Evolutionary conservation across 2,329 filamentous ascomycete genomes (phyloP), one percentile per base, ranked within the genome.

Genomic region (Alternaria arbusti): DNA sequence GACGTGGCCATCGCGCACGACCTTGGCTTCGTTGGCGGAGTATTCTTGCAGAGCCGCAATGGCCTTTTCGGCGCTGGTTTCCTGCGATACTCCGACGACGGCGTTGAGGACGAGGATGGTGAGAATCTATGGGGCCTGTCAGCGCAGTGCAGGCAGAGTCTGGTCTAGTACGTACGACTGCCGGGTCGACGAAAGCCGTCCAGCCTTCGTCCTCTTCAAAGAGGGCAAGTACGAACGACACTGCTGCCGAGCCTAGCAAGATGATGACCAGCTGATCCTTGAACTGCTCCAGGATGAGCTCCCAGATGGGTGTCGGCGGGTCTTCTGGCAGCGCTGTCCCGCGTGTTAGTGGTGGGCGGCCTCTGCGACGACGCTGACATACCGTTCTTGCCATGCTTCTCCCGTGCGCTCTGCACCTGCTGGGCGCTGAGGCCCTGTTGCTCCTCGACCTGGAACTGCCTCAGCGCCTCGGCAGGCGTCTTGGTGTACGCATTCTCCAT

Each of bases 41-140:
- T 99, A 99, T 87, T 99, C 95, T 83, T 99, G 96, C 61, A 99
- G 88, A 47, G 96, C 96, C 25, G 96, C 94, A 79, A 99, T 99
- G 55, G 96, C 96, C 84, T 98, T 97, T 82, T 99, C 96, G 70
- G 96, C 96, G 78, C 94, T 97, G 82, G 93, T 97, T 85, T 99
- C 96, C 85, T 99, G 96, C 60, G 95, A 97, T 26, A 99, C 96
- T 78, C 96, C 96, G 68, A 99, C 96, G 71, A 99, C 91, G 65
- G 96, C 92, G 83, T 99, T 99, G 74, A 99, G 89, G 68, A 99
- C 91, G 49, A 99, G 87, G 77, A 99, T 99, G 25, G 95, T 98
- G 69, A 99, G 87, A 72, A 99, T 99, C 92, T 96, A 63, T 44
- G n/a, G 50, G 9, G n/a, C 20, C 9, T 59, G 66, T 72, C 51